These are phyloP conservation scores for Nannochloris sp. DNA, from an alignment of 139 green algal species.

Conservation along the genomic window DNA sequence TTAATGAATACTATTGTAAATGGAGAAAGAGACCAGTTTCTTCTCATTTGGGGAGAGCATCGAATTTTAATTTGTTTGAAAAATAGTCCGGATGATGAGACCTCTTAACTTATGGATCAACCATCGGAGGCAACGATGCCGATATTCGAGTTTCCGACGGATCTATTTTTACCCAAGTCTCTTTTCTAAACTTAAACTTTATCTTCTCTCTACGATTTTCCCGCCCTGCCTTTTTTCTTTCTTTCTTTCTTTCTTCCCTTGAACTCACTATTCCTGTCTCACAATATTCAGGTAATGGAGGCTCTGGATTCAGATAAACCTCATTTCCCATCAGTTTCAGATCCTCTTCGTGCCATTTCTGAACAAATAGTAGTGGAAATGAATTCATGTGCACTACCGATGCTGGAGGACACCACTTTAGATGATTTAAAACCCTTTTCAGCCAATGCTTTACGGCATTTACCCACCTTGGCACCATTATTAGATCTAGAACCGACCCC, in stretches of 20 bases:
- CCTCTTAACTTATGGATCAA: neutral
- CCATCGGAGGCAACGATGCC: neutral
- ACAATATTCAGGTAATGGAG: conserved; percentile 6
- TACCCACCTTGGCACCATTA: conserved; percentile 10
- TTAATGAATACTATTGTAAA: neutral
- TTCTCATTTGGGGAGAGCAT: neutral
- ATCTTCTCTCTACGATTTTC: neutral
- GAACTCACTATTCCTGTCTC: neutral
- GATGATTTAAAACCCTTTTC: conserved; percentile 20
- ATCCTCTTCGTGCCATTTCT: conserved; percentile 26
- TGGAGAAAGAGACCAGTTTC: neutral
- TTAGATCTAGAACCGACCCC: conserved; percentile 9
- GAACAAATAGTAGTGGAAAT: conserved; percentile 28
- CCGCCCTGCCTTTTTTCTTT: neutral
- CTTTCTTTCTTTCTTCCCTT: neutral
- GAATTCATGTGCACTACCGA: conserved; percentile 18
- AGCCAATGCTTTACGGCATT: conserved; percentile 1
- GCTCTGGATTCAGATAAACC: neutral
- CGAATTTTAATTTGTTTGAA: neutral
- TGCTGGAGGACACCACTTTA: conserved; percentile 2
- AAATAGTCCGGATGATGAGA: neutral
- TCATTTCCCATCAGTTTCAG: conserved; percentile 23
- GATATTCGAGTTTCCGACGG: neutral
- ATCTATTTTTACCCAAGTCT: neutral
- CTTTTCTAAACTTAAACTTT: neutral